Conservation (phyloP, 2,329 filamentous ascomycete species). For the Huntiella decipiens region DNA sequence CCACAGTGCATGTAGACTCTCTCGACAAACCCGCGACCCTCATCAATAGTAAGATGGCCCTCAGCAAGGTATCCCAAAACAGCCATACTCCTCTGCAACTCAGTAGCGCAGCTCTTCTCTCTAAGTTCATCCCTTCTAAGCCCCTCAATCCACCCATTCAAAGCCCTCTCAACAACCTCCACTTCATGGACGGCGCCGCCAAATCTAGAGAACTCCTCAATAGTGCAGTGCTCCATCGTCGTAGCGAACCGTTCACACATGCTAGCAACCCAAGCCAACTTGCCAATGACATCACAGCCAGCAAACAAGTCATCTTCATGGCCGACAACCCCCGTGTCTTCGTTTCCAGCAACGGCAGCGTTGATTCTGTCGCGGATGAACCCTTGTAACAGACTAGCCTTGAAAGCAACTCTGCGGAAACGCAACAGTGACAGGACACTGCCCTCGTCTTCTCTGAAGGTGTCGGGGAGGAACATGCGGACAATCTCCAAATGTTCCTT, state of each 20-base stretch:
- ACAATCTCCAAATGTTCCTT: conserved; percentile 76
- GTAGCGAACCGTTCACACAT: conserved; percentile 74
- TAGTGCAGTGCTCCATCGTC: conserved; percentile 58
- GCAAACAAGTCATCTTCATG: conserved; percentile 63
- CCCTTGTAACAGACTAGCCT: conserved; percentile 57
- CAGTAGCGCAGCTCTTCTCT: conserved; percentile 61
- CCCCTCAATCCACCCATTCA: conserved; percentile 77
- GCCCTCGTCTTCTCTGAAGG: conserved; percentile 60
- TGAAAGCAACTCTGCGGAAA: conserved; percentile 77
- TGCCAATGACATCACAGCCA: conserved; percentile 65
- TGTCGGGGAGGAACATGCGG: conserved; percentile 73
- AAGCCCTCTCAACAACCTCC: conserved; percentile 72
- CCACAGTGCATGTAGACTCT: conserved; percentile 59
- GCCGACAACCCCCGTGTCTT: conserved; percentile 26
- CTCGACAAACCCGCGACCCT: conserved; percentile 53
- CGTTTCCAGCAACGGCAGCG: conserved; percentile 26
- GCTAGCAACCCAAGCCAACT: conserved; percentile 63
- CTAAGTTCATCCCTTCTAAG: conserved; percentile 71
- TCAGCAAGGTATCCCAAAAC: conserved; percentile 74
- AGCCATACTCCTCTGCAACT: conserved; percentile 67
- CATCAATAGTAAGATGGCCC: conserved; percentile 51
- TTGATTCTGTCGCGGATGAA: conserved; percentile 65
- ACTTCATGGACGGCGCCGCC: conserved; percentile 70
- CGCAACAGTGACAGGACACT: conserved; percentile 76
- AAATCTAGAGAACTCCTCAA: conserved; percentile 60